Base-by-base conservation (phyloP, 108 stramenopile species). In the Heterococcus sp. region DNA sequence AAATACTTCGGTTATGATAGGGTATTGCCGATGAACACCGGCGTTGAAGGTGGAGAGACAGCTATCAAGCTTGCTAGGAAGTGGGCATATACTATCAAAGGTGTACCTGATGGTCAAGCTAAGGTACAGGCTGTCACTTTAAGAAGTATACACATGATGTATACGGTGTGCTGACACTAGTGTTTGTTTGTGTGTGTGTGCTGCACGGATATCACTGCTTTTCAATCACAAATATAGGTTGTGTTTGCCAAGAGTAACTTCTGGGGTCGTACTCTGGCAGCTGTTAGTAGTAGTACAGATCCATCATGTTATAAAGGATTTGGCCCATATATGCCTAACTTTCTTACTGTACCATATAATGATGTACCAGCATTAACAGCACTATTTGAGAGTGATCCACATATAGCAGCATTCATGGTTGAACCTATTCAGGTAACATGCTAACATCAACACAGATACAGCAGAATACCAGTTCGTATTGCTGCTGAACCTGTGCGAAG, bases 251-350 rank as follows among this genome's bases (percentile, higher is more conserved):
- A 90, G 82, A 92, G 95, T 72, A 99, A 99, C 78, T 99, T 99
- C 86, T 99, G 98, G 98, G 98, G 98, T 35, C 90, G 98, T n/a
- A 97, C 96, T 0, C 77, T 99, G 74, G 96, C 96, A n/a, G 98
- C 98, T n/a, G 91, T 99, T 65, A 92, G 91, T 66, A 89, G 89
- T 36, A 93, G 92, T 34, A 94, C 94, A 78, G 98, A 99, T 84
- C 96, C 97, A 8, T 92, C 95, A 30, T 93, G 93, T 65, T 95
- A 71, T 35, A 34, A 3, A 35, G 91, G 92, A 29, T 97, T 94
- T 73, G 98, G 98, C 26, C 98, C 98, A 3, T 97, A 91, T 87
- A 95, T 97, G 94, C 97, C 97, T 4, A 94, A 93, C 66, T 98
- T 98, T 83, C 90, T 93, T 31, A 77, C 65, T 34, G 90, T 98